Base-by-base conservation (phyloP, 495 filamentous ascomycete genomes). In the Penicillium robsamsonii region DNA sequence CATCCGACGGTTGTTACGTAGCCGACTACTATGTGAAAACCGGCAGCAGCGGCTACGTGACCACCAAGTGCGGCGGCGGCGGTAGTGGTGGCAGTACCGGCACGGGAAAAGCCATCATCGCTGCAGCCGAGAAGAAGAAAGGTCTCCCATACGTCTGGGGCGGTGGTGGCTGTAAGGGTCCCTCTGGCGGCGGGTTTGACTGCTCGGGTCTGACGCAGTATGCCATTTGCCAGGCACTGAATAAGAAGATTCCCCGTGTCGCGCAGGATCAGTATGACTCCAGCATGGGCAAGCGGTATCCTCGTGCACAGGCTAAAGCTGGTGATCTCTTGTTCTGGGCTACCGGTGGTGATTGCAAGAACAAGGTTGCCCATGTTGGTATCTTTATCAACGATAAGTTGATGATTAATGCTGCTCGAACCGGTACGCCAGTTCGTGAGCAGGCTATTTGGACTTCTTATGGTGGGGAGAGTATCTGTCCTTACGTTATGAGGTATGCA, bases 361-460 rank as follows among this genome's bases (percentile, higher is more conserved):
- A 48, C 5, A 47, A 47, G 7, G 60, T 62, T 56, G 30, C 29
- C 11, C 60, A 59, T 50, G 56, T 59, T 25, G 60, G 60, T 9
- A 62, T 62, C 29, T 62, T 53, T 22, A 62, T 62, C 22, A 48
- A 49, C 4, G 46, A 59, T 46, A 57, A 43, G 2, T 47, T 40
- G 42, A 62, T 62, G 60, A 62, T 62, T 12, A 62, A 62, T 56
- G 60, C 60, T 31, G 60, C 60, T 17, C 51, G 50, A 13, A 59
- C 60, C 38, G 60, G 60, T 11, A 62, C 60, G 7, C 60, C 60
- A 8, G 56, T 62, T 7, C 47, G 60, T 8, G 60, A 62, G 38
- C 60, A 62, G 56, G 27, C 50, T 46, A 59, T 59, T 29, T 62
- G 60, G 60, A 62, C 60, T 56, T 62, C 60, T 18, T 62, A 43